A percentile compares a stretch with the other conserved stretches of the same genome.
These are phyloP conservation scores for Apophysomyces elegans DNA, from an alignment of 371 early-diverging fungal genomes.

Conservation along the genomic window DNA sequence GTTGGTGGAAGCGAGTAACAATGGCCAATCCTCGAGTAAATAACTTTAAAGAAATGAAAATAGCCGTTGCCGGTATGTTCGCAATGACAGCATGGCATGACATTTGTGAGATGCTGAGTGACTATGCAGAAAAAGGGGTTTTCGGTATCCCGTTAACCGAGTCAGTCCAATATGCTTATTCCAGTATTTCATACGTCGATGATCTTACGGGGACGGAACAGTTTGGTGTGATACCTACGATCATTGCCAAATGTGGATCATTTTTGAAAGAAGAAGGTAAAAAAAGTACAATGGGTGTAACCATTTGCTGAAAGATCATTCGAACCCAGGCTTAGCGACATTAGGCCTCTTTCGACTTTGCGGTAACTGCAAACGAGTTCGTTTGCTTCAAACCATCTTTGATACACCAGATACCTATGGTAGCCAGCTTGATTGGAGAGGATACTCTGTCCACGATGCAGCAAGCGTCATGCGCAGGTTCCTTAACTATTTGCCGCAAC, in stretches of 20 bases:
- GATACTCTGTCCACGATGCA: conserved; percentile 60
- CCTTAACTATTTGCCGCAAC: conserved; percentile 56
- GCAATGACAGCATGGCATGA: conserved; percentile 7
- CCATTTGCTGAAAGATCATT: neutral
- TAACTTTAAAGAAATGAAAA: conserved; percentile 37
- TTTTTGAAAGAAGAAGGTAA: conserved; percentile 52
- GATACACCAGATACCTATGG: conserved; percentile 56
- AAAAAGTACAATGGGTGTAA: neutral
- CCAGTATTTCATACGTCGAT: conserved; percentile 34
- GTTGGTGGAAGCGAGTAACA: conserved; percentile 45
- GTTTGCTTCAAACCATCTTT: conserved; percentile 55
- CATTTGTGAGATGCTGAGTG: neutral
- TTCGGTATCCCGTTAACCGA: conserved; percentile 32
- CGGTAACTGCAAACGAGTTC: conserved; percentile 51
- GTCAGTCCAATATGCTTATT: conserved; percentile 34
- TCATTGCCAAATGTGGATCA: conserved; percentile 56
- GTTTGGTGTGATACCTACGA: conserved; percentile 51
- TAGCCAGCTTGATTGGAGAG: conserved; percentile 51
- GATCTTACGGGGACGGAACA: conserved; percentile 26
- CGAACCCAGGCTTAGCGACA: conserved; percentile 16
- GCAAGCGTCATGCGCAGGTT: conserved; percentile 59
- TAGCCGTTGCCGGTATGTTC: conserved; percentile 36
- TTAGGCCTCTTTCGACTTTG: conserved; percentile 35
- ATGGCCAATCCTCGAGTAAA: conserved; percentile 35
- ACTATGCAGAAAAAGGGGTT: conserved; percentile 28